phyloP scores from a whole-genome alignment of 1,139 yeast species.

The Trichomonascaceae sp. region DNA sequence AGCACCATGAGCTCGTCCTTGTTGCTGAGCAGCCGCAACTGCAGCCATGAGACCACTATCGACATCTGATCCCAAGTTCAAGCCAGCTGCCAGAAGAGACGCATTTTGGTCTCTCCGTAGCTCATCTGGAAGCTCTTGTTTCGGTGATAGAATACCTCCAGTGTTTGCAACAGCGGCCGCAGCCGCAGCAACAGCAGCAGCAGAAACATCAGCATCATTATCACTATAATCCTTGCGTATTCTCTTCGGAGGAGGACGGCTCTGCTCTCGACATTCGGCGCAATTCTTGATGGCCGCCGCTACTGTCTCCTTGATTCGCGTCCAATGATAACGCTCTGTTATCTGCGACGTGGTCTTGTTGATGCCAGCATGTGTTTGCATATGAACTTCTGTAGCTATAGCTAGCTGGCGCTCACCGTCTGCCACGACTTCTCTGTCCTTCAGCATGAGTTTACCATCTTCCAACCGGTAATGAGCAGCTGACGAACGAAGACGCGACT shows the following conservation, averaged over 20 bases:
- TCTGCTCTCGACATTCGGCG: constrained; percentile 56
- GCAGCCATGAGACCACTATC: constrained; percentile 55
- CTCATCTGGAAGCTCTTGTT: constrained; percentile 4
- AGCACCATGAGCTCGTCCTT: constrained; percentile 13
- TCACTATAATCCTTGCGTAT: constrained; percentile 18
- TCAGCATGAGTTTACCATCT: constrained; percentile 68
- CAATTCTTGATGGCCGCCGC: constrained; percentile 75
- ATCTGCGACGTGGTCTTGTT: constrained; percentile 77
- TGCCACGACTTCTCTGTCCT: constrained; percentile 75
- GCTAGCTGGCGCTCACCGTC: constrained; percentile 69
- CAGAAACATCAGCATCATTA: constrained; percentile 14
- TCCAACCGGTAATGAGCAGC: constrained; percentile 70
- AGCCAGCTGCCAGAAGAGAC: constrained; percentile 18
- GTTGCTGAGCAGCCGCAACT: constrained; percentile 49
- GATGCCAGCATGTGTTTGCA: constrained; percentile 76
- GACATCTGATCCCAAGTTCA: constrained; percentile 43
- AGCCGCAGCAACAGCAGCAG: constrained; percentile 16
- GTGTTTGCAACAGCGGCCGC: constrained; percentile 14
- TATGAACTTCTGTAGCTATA: constrained; percentile 67
- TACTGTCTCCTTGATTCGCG: constrained; percentile 82
- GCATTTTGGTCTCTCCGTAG: constrained; percentile 12
- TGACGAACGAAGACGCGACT: constrained; percentile 73
- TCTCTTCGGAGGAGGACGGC: constrained; percentile 27
- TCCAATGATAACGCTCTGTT: constrained; percentile 84
- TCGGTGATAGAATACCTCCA: constrained; percentile 6